Conservation (phyloP, 352 stramenopile genomes). For the Globisporangium canariense region DNA sequence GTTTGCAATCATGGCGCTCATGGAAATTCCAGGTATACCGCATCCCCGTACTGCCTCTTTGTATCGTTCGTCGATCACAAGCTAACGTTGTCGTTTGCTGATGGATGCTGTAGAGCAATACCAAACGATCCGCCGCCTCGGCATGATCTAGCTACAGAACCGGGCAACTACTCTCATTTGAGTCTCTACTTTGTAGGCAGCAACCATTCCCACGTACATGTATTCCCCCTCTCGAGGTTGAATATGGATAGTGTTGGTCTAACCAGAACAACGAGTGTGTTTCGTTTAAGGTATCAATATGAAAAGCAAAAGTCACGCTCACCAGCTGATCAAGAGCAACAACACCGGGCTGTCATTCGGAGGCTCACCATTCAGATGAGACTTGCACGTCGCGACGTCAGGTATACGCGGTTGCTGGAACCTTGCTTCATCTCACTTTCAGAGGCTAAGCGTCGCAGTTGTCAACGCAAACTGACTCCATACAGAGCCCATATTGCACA, state of each 20-base stretch:
- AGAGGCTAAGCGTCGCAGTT: too few species aligned
- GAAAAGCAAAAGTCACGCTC: neutral
- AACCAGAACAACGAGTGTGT: neutral
- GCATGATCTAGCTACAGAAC: slow-evolving; percentile 28
- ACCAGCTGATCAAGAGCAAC: too few species aligned
- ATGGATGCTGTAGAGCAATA: slow-evolving; percentile 46
- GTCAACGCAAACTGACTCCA: too few species aligned
- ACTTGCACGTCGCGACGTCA: too few species aligned
- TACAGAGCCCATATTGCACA: too few species aligned
- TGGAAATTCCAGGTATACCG: slow-evolving; percentile 66
- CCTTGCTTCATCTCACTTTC: too few species aligned
- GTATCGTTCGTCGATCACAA: neutral
- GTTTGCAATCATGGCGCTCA: slow-evolving; percentile 69
- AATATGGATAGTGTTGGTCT: neutral
- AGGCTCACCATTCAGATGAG: too few species aligned
- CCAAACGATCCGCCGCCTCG: slow-evolving; percentile 43
- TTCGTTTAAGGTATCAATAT: slow-evolving; percentile 3
- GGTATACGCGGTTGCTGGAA: too few species aligned
- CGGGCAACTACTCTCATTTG: neutral
- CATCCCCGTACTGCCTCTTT: neutral
- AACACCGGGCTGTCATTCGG: too few species aligned
- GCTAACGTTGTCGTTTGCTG: slow-evolving; percentile 1
- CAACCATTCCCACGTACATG: neutral
- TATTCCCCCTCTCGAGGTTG: neutral
- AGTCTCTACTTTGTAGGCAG: neutral